These are phyloP conservation scores for Ophiocordyceps camponoti-floridani DNA, from an alignment of 2,329 filamentous ascomycete genomes.

Conservation along the genomic window DNA sequence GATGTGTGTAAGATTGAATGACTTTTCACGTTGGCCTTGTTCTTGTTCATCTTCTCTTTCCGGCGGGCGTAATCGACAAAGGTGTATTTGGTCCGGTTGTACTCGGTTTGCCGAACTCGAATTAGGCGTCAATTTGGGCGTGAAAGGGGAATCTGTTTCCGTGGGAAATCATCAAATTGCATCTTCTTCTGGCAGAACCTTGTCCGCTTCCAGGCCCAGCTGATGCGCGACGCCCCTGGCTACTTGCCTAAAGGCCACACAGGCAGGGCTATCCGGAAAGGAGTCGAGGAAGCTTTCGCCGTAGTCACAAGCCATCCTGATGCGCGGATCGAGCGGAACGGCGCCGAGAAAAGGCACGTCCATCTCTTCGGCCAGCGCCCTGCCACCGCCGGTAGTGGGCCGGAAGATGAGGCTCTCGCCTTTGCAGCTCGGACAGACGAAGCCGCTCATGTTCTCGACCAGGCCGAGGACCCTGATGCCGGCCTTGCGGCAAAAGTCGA, in stretches of 20 bases:
- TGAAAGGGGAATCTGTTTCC: not conserved
- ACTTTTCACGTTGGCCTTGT: not conserved
- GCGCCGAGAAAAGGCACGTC: constrained; percentile 74
- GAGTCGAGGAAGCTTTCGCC: constrained; percentile 94
- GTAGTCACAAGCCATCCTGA: constrained; percentile 92
- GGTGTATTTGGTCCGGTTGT: not conserved
- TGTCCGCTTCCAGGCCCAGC: constrained; percentile 42
- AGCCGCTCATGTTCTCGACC: constrained; percentile 96
- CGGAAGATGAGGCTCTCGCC: constrained; percentile 73
- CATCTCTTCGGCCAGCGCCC: constrained; percentile 67
- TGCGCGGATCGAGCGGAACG: constrained; percentile 81
- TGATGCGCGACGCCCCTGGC: constrained; percentile 54
- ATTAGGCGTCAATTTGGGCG: not conserved
- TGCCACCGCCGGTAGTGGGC: constrained; percentile 77
- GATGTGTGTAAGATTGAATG: not conserved
- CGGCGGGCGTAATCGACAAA: not conserved
- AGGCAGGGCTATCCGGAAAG: constrained; percentile 86
- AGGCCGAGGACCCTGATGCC: constrained; percentile 76
- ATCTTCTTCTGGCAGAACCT: constrained; percentile 26
- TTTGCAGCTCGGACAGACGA: constrained; percentile 85
- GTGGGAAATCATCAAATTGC: not conserved
- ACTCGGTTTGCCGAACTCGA: not conserved
- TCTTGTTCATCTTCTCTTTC: not conserved
- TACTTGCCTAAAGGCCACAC: constrained; percentile 61
- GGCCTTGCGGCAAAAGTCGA: constrained; percentile 93